Conservation (phyloP, 805 yeast genomes). For the Teunomyces gatunensis region DNA sequence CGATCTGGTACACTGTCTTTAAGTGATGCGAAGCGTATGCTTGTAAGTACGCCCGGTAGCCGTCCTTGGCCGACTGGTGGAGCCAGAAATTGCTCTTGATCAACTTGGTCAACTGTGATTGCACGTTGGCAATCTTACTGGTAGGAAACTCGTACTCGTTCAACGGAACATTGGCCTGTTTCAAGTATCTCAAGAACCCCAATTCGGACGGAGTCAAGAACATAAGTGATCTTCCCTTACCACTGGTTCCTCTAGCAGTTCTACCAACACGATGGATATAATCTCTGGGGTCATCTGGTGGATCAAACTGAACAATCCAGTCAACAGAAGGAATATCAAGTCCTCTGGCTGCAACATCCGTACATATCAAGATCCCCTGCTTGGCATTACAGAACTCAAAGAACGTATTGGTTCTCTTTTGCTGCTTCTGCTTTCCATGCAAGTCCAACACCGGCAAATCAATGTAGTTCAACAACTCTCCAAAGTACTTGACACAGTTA, state of each 20-base stretch:
- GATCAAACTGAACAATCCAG: slow-evolving; percentile 98
- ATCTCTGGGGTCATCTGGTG: slow-evolving; percentile 99
- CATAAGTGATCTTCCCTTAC: slow-evolving; percentile 93
- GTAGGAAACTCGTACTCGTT: slow-evolving; percentile 97
- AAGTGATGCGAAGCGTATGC: slow-evolving; percentile 96
- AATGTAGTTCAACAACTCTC: slow-evolving; percentile 91
- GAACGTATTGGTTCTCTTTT: slow-evolving; percentile 96
- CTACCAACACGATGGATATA: slow-evolving; percentile 98
- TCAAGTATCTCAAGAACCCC: slow-evolving; percentile 90
- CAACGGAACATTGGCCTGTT: slow-evolving; percentile 95
- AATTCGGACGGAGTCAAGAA: slow-evolving; percentile 91
- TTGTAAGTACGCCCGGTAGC: slow-evolving; percentile 93
- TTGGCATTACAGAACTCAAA: slow-evolving; percentile 98
- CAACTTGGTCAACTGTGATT: slow-evolving; percentile 85
- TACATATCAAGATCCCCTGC: slow-evolving; percentile 88
- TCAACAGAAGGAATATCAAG: slow-evolving; percentile 97
- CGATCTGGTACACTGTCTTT: slow-evolving; percentile 95
- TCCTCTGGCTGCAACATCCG: slow-evolving; percentile 99
- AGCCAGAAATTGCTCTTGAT: slow-evolving; percentile 90
- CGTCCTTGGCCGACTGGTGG: slow-evolving; percentile 95
- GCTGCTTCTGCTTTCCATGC: slow-evolving; percentile 98
- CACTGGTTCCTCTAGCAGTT: slow-evolving; percentile 90
- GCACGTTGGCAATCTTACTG: slow-evolving; percentile 93
- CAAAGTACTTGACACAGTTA: slow-evolving; percentile 94
- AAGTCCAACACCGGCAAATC: slow-evolving; percentile 95